phyloP scores from a whole-genome alignment of 2,329 filamentous ascomycete species.

The Drechslerella coelobrocha region DNA sequence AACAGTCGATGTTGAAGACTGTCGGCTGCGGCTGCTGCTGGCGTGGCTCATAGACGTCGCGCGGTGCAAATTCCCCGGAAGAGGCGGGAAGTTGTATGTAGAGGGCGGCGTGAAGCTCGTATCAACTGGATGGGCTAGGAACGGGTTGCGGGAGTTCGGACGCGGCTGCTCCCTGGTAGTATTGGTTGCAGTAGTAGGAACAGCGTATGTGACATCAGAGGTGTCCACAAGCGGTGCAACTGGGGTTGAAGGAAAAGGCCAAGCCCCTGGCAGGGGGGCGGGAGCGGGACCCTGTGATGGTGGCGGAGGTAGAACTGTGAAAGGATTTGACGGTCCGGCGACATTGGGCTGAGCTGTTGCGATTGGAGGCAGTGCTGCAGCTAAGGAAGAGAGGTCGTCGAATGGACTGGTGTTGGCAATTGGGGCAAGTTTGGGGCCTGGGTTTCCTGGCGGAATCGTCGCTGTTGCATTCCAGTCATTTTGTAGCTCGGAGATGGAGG shows the following conservation, averaged over 20 bases:
- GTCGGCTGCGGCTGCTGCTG: slow-evolving; percentile 36
- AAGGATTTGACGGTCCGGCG: slow-evolving; percentile 28
- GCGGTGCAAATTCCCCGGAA: slow-evolving; percentile 44
- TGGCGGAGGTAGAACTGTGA: slow-evolving; percentile 17
- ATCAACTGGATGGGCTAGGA: slow-evolving; percentile 43
- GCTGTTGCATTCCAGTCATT: slow-evolving; percentile 22
- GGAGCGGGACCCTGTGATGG: too few species aligned
- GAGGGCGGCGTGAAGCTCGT: slow-evolving; percentile 41
- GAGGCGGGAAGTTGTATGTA: slow-evolving; percentile 41
- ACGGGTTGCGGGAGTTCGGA: slow-evolving; percentile 41
- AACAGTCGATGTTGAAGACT: slow-evolving; percentile 51
- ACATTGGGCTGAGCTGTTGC: slow-evolving; percentile 3
- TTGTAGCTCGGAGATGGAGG: slow-evolving; percentile 52
- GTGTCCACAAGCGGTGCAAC: slow-evolving; percentile 35
- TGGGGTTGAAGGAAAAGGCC: slow-evolving; percentile 41
- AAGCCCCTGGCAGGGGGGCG: slow-evolving; percentile 31
- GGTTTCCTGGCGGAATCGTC: slow-evolving; percentile 5
- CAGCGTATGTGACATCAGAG: slow-evolving; percentile 26
- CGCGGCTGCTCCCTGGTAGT: slow-evolving; percentile 11
- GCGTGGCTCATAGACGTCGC: slow-evolving; percentile 44
- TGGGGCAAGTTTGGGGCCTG: slow-evolving; percentile 14
- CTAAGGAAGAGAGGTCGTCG: slow-evolving; percentile 31
- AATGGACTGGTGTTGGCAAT: slow-evolving; percentile 27
- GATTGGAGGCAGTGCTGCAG: slow-evolving; percentile 27
- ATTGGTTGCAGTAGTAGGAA: background rate